Evolutionary conservation across 148 eudicot genomes (phyloP).

Genomic region (Dianthus caryophyllus): DNA sequence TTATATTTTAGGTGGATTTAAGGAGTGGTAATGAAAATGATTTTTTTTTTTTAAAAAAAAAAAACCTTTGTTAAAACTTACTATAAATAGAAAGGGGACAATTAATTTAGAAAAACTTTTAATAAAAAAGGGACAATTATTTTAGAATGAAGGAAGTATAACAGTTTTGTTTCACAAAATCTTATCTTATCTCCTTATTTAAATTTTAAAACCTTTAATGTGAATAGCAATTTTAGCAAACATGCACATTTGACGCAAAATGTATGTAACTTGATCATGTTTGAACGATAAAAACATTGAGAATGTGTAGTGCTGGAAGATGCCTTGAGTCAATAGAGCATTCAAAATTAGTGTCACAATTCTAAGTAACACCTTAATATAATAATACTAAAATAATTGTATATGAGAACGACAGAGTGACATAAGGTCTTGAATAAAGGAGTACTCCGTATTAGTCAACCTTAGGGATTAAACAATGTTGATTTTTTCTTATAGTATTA

Average conservation of each 20-base stretch:
- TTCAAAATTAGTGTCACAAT: conserved; percentile 1
- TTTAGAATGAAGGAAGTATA: too few relatives aligned
- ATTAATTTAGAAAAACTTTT: too few relatives aligned
- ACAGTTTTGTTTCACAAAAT: too few relatives aligned
- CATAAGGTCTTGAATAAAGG: not conserved
- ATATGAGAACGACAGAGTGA: not conserved
- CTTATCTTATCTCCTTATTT: too few relatives aligned
- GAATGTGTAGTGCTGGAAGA: not conserved
- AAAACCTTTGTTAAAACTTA: too few relatives aligned
- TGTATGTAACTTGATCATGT: not conserved
- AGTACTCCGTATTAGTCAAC: not conserved
- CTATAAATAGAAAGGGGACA: too few relatives aligned
- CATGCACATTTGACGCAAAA: conserved; percentile 9
- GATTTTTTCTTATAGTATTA: not conserved
- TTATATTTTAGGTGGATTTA: too few relatives aligned
- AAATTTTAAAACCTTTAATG: not conserved
- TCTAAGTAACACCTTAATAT: not conserved
- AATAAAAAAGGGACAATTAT: too few relatives aligned
- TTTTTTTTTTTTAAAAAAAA: too few relatives aligned
- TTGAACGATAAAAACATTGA: not conserved
- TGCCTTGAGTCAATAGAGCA: not conserved
- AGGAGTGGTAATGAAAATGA: too few relatives aligned
- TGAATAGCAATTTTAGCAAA: not conserved
- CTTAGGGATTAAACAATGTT: not conserved
- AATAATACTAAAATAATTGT: not conserved